Evolutionary conservation across 1,139 yeast species (phyloP).

Genomic region (Suhomyces bokatorum): DNA sequence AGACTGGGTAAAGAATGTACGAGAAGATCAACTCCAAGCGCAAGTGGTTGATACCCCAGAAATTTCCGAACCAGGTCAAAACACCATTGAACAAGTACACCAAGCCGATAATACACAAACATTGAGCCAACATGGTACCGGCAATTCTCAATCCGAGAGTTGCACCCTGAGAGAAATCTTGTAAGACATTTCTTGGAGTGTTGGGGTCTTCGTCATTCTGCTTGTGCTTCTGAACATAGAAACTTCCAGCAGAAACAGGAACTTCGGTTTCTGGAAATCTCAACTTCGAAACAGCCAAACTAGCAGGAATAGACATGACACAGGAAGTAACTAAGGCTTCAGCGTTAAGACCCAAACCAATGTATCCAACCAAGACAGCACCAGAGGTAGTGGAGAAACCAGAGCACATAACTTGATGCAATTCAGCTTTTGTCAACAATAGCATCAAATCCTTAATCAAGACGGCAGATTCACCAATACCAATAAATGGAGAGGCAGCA

Average conservation of each 20-base stretch:
- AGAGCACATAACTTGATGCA: conserved; percentile 65
- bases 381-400: conserved; percentile 72
- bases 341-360: conserved; percentile 63
- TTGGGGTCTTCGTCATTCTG: conserved; percentile 35
- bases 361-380: conserved; percentile 64
- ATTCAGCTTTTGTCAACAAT: conserved; percentile 60
- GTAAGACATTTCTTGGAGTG: conserved; percentile 55
- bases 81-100: conserved; percentile 61
- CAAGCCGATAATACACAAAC: conserved; percentile 62
- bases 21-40: conserved; percentile 59
- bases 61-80: conserved; percentile 63
- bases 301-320: conserved; percentile 72
- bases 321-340: conserved; percentile 67
- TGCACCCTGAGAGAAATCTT: conserved; percentile 66
- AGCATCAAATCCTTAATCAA: conserved; percentile 64
- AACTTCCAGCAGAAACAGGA: conserved; percentile 53
- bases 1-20: conserved; percentile 60
- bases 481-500: conserved; percentile 69
- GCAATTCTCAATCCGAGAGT: conserved; percentile 61
- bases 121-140: conserved; percentile 59
- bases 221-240: conserved; percentile 17
- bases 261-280: conserved; percentile 65
- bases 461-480: conserved; percentile 69
- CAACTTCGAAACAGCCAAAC: conserved; percentile 62
- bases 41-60: conserved; percentile 57